Evolutionary conservation across 1,284 basidiomycete genomes (phyloP).

Genomic region (Cronartium ribicola): DNA sequence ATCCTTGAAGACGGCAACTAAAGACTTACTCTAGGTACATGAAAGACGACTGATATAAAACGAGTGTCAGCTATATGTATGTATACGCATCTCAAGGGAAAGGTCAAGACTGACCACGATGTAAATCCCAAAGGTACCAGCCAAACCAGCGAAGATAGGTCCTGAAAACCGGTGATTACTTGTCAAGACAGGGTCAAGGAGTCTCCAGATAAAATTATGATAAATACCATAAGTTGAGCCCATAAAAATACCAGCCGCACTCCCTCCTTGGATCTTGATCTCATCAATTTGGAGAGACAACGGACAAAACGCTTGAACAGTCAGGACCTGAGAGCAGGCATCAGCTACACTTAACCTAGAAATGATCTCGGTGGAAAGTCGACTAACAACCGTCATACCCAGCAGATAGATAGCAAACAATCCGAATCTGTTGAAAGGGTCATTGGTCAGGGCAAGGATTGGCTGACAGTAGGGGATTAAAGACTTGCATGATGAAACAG

Average conservation of each 20-base stretch:
- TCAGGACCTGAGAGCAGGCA: constrained; percentile 20
- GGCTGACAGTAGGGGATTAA: background rate
- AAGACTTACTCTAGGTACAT: constrained; percentile 40
- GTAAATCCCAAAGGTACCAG: constrained; percentile 71
- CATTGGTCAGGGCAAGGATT: background rate
- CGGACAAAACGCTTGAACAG: constrained; percentile 38
- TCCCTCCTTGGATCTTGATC: constrained; percentile 11
- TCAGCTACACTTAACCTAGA: background rate
- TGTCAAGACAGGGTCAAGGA: background rate
- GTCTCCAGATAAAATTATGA: background rate
- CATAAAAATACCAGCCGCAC: constrained; percentile 15
- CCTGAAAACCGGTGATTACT: constrained; percentile 53
- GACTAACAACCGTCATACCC: constrained; percentile 37
- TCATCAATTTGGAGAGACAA: constrained; percentile 15
- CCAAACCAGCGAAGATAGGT: constrained; percentile 76
- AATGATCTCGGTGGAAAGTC: background rate
- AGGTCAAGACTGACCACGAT: constrained; percentile 19
- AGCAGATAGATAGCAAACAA: constrained; percentile 39
- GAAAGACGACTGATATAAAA: constrained; percentile 24
- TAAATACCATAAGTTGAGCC: constrained; percentile 39
- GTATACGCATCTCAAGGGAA: background rate
- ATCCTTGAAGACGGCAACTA: background rate
- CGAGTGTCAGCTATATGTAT: background rate
- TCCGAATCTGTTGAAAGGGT: constrained; percentile 19
- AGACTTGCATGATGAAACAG: constrained; percentile 65